A percentile compares a stretch with the other conserved stretches of the same genome.
phyloP scores from a whole-genome alignment of 2,329 filamentous ascomycete genomes.

The Microdochium paspali region DNA sequence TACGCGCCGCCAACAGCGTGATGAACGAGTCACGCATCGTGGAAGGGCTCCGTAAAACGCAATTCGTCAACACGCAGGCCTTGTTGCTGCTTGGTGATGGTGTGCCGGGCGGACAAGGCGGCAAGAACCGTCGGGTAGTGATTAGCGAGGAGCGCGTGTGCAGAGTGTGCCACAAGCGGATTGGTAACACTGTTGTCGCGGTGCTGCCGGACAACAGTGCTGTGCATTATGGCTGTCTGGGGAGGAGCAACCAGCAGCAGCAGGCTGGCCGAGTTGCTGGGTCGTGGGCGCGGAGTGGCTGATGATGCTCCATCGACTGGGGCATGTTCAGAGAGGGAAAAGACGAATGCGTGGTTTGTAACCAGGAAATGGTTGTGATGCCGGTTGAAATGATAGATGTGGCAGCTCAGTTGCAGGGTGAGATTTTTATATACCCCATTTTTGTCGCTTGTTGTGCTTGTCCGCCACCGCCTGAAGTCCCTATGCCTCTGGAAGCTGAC shows the following conservation, averaged over 20 bases:
- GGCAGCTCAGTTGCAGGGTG: too few species aligned
- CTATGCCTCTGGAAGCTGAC: too few species aligned
- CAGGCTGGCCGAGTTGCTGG: constrained; percentile 13
- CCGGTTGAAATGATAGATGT: too few species aligned
- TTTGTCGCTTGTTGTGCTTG: too few species aligned
- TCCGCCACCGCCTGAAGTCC: too few species aligned
- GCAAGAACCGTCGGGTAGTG: constrained; percentile 58
- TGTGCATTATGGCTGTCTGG: constrained; percentile 73
- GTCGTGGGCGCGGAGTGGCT: constrained; percentile 17
- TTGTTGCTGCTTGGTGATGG: constrained; percentile 65
- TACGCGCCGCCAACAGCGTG: constrained; percentile 73
- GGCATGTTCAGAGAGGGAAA: too few species aligned
- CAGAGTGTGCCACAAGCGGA: constrained; percentile 83
- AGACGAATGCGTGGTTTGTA: too few species aligned
- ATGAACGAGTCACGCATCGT: constrained; percentile 75
- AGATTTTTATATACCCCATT: too few species aligned
- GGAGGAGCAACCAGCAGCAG: constrained; percentile 22
- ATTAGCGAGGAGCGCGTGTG: constrained; percentile 85
- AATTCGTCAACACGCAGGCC: constrained; percentile 69
- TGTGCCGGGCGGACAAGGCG: constrained; percentile 37
- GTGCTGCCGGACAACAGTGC: constrained; percentile 78
- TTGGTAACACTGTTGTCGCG: constrained; percentile 84
- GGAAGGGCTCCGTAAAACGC: constrained; percentile 65
- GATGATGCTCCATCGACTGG: background rate
- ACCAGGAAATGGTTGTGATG: too few species aligned